These are phyloP conservation scores for Tuber melanosporum DNA, from an alignment of 495 filamentous ascomycete species.

Conservation along the genomic window DNA sequence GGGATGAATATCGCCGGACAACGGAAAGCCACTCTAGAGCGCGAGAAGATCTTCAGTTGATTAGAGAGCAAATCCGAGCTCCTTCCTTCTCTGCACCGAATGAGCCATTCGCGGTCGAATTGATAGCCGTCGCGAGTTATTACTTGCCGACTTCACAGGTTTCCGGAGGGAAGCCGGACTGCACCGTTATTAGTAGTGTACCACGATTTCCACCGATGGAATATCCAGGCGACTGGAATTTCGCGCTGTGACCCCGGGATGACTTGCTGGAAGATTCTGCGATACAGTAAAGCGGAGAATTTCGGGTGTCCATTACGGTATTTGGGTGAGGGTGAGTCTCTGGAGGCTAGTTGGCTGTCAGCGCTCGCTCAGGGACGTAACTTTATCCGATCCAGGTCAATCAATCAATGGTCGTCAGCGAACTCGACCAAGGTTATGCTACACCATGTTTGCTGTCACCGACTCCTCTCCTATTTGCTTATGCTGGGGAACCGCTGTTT, in stretches of 20 bases:
- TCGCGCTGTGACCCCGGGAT: background rate
- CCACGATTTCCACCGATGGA: background rate
- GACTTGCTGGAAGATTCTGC: background rate
- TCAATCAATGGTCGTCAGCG: background rate
- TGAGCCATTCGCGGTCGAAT: background rate
- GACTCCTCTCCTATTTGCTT: background rate
- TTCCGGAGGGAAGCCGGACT: background rate
- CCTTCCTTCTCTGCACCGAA: background rate
- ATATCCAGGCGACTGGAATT: background rate
- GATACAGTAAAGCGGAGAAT: background rate
- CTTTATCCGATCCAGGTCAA: background rate
- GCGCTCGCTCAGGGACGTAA: background rate
- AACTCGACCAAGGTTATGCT: background rate
- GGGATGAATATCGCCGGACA: background rate
- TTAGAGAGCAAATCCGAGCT: background rate
- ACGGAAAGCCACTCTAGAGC: background rate
- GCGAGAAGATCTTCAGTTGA: background rate
- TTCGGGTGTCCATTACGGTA: background rate
- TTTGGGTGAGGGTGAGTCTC: background rate
- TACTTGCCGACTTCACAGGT: background rate
- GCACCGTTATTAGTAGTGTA: background rate
- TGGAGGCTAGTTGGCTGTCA: background rate
- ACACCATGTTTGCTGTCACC: background rate
- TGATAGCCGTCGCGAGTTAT: background rate
- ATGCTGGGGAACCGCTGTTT: background rate